Conservation (phyloP, 805 yeast genomes). For the Starmerella floris region DNA sequence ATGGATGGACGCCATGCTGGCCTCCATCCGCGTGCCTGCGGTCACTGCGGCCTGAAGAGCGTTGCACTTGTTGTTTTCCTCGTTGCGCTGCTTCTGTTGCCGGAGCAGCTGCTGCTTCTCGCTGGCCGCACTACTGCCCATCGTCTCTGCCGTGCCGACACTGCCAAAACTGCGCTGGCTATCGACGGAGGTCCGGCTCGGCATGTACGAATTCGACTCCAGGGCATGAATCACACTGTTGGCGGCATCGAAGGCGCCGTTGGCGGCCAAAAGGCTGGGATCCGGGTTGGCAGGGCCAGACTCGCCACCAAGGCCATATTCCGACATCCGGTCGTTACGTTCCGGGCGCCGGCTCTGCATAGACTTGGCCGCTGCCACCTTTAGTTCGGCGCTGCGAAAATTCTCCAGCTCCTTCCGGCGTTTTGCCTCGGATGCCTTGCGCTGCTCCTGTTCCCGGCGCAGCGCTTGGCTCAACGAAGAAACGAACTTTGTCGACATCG, state of each 20-base stretch:
- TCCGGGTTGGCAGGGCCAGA: too few species aligned
- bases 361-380: neutral
- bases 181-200: neutral
- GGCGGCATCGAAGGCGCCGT: too few species aligned
- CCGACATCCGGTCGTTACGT: too few species aligned
- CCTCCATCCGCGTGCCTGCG: constrained; percentile 18
- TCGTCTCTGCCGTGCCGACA: too few species aligned
- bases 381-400: too few species aligned
- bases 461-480: constrained; percentile 15
- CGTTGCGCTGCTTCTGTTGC: too few species aligned
- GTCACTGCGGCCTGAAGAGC: constrained; percentile 18
- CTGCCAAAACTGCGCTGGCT: neutral
- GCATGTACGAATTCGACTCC: neutral
- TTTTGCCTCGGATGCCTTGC: neutral
- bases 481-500: constrained; percentile 14
- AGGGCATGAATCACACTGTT: neutral
- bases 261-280: too few species aligned
- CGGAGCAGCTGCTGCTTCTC: too few species aligned
- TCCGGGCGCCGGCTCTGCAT: too few species aligned
- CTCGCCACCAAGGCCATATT: too few species aligned
- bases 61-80: constrained; percentile 1
- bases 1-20: constrained; percentile 15
- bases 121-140: too few species aligned
- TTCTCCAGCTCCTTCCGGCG: too few species aligned
- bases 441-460: constrained; percentile 8